Percentiles rank a stretch among this genome's conserved stretches.
Conservation (phyloP, 2,329 filamentous ascomycete genomes). For the Beauveria sp. region DNA sequence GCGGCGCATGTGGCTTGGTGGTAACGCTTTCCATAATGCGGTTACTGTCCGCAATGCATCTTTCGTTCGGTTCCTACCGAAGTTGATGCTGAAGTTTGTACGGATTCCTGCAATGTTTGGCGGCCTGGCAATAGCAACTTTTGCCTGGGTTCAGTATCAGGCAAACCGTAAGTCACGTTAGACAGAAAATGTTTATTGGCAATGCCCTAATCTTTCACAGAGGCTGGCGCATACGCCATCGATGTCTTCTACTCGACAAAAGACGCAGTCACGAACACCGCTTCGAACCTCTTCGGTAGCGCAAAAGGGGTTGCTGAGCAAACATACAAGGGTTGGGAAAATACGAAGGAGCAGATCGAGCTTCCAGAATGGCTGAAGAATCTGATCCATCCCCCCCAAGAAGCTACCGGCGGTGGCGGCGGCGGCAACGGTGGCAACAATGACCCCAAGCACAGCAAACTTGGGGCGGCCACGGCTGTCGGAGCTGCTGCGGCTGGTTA, state of each 20-base stretch:
- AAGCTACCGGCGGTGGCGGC: slow-evolving; percentile 37
- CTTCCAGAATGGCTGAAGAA: slow-evolving; percentile 71
- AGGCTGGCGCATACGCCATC: slow-evolving; percentile 41
- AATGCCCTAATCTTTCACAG: slow-evolving; percentile 25
- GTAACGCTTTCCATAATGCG: slow-evolving; percentile 78
- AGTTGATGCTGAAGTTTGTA: slow-evolving; percentile 81
- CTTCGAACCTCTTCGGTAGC: slow-evolving; percentile 61
- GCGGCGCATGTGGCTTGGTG: slow-evolving; percentile 67
- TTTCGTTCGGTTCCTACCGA: slow-evolving; percentile 65
- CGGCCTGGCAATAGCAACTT: slow-evolving; percentile 73
- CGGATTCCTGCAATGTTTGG: slow-evolving; percentile 88
- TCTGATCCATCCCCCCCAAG: slow-evolving; percentile 45
- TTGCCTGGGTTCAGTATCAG: slow-evolving; percentile 95
- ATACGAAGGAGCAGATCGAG: slow-evolving; percentile 69
- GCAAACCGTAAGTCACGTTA: slow-evolving; percentile 61
- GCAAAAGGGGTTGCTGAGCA: slow-evolving; percentile 71
- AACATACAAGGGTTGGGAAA: slow-evolving; percentile 73
- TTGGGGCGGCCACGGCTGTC: slow-evolving; percentile 53
- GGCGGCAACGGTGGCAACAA: slow-evolving; percentile 39
- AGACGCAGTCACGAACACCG: slow-evolving; percentile 62
- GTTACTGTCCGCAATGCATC: slow-evolving; percentile 57
- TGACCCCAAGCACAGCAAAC: slow-evolving; percentile 53
- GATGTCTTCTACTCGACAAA: slow-evolving; percentile 69
- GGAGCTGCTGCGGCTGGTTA: slow-evolving; percentile 72
- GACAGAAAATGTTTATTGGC: background rate